Evolutionary conservation across 345 rosid genomes (phyloP).

Genomic region (Eucalyptus sp.): DNA sequence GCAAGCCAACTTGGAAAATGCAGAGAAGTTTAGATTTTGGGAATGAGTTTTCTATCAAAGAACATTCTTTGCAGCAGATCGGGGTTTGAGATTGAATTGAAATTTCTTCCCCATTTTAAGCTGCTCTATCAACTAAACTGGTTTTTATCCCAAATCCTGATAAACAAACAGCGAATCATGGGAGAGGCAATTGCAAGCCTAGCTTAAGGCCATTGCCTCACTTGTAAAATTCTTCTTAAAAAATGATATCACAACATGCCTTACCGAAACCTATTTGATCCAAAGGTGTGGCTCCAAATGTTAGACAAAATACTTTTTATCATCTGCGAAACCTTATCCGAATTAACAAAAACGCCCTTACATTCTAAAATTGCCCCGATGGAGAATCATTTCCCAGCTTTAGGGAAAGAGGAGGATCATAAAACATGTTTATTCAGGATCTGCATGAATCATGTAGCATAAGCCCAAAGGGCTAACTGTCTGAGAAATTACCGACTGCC

Average conservation of each 20-base stretch:
- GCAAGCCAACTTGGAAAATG: background rate
- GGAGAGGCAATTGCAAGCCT: background rate
- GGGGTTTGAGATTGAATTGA: too few species aligned
- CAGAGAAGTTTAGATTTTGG: background rate
- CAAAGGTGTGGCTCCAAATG: background rate
- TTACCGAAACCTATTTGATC: background rate
- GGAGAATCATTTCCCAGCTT: background rate
- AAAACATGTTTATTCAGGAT: background rate
- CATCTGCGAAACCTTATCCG: background rate
- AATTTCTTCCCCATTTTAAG: too few species aligned
- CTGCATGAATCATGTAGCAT: too few species aligned
- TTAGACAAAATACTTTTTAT: background rate
- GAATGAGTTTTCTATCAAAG: too few species aligned
- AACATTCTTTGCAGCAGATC: too few species aligned
- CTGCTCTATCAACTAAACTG: too few species aligned
- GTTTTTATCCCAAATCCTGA: too few species aligned
- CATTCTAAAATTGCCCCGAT: background rate
- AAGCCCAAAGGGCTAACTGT: background rate
- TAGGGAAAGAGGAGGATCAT: background rate
- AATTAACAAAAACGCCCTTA: background rate
- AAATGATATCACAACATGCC: background rate
- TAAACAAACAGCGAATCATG: background rate
- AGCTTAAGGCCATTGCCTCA: background rate
- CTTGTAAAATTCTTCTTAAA: background rate
- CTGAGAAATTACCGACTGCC: background rate